Percentiles rank a stretch among this genome's conserved stretches.
phyloP scores from a whole-genome alignment of 371 early-diverging fungal genomes.

The Mucor mucedo region DNA sequence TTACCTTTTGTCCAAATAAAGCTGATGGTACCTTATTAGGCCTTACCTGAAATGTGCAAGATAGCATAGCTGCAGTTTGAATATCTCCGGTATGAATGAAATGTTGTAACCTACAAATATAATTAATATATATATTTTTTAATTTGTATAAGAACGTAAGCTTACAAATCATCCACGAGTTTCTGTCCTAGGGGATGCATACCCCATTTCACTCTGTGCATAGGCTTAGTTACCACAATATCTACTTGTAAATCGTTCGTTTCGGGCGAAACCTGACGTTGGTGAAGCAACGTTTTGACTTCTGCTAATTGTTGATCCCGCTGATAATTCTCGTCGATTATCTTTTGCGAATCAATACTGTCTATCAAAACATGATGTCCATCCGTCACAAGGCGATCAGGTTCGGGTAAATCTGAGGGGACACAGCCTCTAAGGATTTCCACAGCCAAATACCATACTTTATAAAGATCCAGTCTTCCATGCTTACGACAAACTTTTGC shows the following conservation, averaged over 20 bases:
- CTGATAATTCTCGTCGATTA: constrained; percentile 23
- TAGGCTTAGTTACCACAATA: constrained; percentile 5
- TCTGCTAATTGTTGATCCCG: constrained; percentile 32
- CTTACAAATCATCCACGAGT: constrained; percentile 67
- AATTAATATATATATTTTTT: neutral
- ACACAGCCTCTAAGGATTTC: constrained; percentile 62
- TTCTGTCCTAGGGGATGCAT: constrained; percentile 74
- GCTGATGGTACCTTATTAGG: constrained; percentile 24
- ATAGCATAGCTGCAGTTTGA: constrained; percentile 83
- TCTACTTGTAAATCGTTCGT: constrained; percentile 4
- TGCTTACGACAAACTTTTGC: constrained; percentile 57
- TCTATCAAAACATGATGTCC: constrained; percentile 22
- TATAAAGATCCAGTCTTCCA: constrained; percentile 62
- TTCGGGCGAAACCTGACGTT: neutral
- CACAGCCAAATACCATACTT: constrained; percentile 76
- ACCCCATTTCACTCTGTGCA: constrained; percentile 67
- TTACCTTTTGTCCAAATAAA: constrained; percentile 29
- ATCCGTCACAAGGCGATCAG: constrained; percentile 24
- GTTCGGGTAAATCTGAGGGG: constrained; percentile 35
- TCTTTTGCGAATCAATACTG: constrained; percentile 7
- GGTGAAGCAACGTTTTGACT: constrained; percentile 18
- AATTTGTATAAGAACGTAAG: constrained; percentile 1
- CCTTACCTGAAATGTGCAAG: constrained; percentile 68
- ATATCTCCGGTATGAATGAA: constrained; percentile 76
- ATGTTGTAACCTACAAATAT: constrained; percentile 59